These are phyloP conservation scores for Paspalum vaginatum DNA, from an alignment of 176 grass and related monocot genomes.

Conservation along the genomic window DNA sequence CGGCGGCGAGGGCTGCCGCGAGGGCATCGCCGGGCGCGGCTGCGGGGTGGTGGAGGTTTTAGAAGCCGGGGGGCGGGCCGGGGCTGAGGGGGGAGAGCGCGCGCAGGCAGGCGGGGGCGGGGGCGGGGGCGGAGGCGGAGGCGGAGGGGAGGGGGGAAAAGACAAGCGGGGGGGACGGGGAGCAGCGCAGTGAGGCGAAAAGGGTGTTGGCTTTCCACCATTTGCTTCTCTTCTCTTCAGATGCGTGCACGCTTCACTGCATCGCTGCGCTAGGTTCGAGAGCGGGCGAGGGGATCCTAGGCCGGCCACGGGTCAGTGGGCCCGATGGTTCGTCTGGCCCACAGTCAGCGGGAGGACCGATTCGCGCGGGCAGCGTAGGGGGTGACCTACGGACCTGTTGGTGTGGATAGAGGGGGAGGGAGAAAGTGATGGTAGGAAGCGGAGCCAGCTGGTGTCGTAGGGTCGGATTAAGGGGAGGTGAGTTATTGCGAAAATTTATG, in stretches of 20 bases:
- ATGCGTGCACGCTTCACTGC: constrained; percentile 23
- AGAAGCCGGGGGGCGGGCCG: background rate
- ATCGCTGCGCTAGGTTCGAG: background rate
- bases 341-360: constrained; percentile 4
- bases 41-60: constrained; percentile 6
- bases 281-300: constrained; percentile 8
- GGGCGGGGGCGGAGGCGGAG: too few relatives aligned
- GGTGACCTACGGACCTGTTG: background rate
- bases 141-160: constrained; percentile 9
- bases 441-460: constrained; percentile 13
- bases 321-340: background rate
- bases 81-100: background rate
- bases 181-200: constrained; percentile 45
- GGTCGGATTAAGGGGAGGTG: too few relatives aligned
- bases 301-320: constrained; percentile 13
- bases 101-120: background rate
- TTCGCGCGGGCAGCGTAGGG: background rate
- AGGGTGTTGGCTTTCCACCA: constrained; percentile 64
- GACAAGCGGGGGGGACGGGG: constrained; percentile 34
- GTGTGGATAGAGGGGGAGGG: background rate
- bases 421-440: constrained; percentile 4
- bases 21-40: constrained; percentile 50
- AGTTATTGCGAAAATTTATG: too few relatives aligned
- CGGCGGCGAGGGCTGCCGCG: constrained; percentile 53
- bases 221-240: constrained; percentile 41